phyloP scores from a whole-genome alignment of 176 grass and related monocot genomes.

The Cenchrus purpureus region DNA sequence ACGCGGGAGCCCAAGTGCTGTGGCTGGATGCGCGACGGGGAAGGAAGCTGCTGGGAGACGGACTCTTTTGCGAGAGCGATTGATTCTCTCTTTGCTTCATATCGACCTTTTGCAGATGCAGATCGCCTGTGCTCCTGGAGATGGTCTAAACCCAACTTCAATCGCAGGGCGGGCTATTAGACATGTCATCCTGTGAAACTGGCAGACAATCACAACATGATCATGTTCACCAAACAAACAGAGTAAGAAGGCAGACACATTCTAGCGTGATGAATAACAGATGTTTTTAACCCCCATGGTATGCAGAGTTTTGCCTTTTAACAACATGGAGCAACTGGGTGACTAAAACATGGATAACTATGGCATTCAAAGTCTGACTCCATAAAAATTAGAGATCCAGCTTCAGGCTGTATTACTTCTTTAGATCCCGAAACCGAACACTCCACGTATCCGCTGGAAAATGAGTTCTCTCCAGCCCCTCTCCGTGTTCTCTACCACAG shows the following conservation, averaged over 20 bases:
- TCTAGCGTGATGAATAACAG: not conserved
- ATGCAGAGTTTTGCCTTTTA: constrained; percentile 22
- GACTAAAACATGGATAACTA: constrained; percentile 23
- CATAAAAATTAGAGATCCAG: constrained; percentile 43
- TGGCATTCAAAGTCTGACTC: constrained; percentile 9
- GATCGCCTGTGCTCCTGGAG: too few species aligned
- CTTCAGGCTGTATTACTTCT: not conserved
- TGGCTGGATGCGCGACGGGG: too few species aligned
- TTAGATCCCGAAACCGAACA: constrained; percentile 95
- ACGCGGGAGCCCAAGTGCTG: too few species aligned
- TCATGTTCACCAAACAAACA: not conserved
- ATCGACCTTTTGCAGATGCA: too few species aligned
- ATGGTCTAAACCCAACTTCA: too few species aligned
- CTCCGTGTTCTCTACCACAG: constrained; percentile 95
- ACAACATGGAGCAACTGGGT: constrained; percentile 5
- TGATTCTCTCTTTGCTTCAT: too few species aligned
- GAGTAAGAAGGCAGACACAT: not conserved
- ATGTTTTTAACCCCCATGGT: constrained; percentile 21
- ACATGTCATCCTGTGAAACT: not conserved
- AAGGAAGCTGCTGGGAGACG: too few species aligned
- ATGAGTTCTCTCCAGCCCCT: constrained; percentile 94
- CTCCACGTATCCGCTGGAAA: constrained; percentile 90
- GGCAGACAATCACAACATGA: not conserved
- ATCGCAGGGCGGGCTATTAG: not conserved
- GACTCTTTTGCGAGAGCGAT: too few species aligned